Evolutionary conservation across 345 rosid genomes (phyloP), one percentile per base, ranked within the genome.

Genomic region (Citrus sp.): DNA sequence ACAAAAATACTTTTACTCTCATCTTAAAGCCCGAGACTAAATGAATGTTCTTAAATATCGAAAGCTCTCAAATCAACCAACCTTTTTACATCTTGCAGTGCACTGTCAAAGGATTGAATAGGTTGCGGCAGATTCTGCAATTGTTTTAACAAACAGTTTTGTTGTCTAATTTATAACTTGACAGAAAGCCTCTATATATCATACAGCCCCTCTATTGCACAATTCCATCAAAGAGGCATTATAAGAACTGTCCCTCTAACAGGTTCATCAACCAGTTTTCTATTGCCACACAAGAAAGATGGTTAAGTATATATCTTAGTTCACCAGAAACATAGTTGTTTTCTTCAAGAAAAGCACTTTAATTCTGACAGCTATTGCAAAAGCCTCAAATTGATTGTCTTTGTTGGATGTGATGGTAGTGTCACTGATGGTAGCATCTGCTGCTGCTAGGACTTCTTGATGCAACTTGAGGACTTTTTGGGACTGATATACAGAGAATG

Each of bases 391-490:
- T 58, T 25, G 35, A 74, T 80, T 76, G 59, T 74, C 78, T 70
- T 74, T 85, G 58, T 78, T 75, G 34, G 71, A 78, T 24, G 61
- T 70, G 82, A 78, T 63, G 73, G 80, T 82, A 80, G 82, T 76
- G 79, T 89, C 89, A 55, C 89, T 88, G 75, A 88, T 81, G 56
- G 90, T 92, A 2, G 91, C 86, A 58, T 90, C 90, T 87, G 83
- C 87, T 86, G 84, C 88, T 81, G 34, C 78, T 79, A 54, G 72
- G 73, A 67, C 81, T 80, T 40, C 81, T 78, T 40, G 56, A 54
- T 13, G 38, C 59, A 42, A 70, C 62, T 28, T 54, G 62, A 75
- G 84, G 79, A 62, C 71, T 77, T 59, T 77, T 82, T 78, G 87
- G 72, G 32, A 83, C 68, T 4, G 88, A 64, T 49, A 87, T 82